phyloP scores from a whole-genome alignment of 345 rosid genomes.

The Eucalyptus regnans region DNA sequence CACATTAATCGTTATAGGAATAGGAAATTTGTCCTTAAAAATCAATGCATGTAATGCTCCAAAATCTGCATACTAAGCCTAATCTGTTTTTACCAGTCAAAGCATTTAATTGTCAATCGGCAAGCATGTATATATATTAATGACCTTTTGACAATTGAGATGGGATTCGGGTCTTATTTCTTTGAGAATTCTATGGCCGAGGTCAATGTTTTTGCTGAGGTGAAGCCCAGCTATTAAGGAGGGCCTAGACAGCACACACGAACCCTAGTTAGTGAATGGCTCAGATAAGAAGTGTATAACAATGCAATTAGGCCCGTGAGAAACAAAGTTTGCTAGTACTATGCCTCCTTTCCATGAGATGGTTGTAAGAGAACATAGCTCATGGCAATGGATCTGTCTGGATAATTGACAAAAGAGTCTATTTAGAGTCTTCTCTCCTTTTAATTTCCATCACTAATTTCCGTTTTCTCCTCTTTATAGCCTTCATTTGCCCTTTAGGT shows the following conservation, averaged over 20 bases:
- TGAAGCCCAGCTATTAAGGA: not conserved
- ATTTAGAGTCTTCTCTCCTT: not conserved
- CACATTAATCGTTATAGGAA: not conserved
- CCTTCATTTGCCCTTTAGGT: not conserved
- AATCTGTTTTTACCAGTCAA: not conserved
- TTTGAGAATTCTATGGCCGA: not conserved
- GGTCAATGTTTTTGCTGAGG: not conserved
- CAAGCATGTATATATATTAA: not conserved
- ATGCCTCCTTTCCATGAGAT: not conserved
- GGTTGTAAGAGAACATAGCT: not conserved
- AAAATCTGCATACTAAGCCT: not conserved
- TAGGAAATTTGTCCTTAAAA: not conserved
- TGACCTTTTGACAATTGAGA: not conserved
- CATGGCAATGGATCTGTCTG: not conserved
- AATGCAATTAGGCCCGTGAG: not conserved
- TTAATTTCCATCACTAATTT: not conserved
- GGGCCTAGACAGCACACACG: not conserved
- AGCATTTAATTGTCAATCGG: not conserved
- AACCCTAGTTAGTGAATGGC: not conserved
- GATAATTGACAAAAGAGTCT: not conserved
- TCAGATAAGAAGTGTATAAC: not conserved
- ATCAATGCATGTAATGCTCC: not conserved
- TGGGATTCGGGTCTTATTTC: not conserved
- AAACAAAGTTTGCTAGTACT: not conserved
- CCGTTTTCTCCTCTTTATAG: not conserved